Conservation (phyloP, 208 protist genomes). For the Herpetomonas samuelpessoai region DNA sequence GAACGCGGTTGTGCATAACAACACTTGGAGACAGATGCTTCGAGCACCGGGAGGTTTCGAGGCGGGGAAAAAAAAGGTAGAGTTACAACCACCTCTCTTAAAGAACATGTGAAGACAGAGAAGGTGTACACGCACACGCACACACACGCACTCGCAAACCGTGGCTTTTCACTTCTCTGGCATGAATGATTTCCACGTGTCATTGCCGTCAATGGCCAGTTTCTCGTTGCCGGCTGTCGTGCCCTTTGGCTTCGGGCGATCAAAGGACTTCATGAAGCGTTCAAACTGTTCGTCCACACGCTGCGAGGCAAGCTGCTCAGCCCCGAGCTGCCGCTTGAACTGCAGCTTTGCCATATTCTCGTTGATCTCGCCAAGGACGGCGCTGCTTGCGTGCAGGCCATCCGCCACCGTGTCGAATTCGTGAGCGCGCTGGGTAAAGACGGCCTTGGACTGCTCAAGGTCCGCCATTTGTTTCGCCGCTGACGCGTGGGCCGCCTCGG, state of each 20-base stretch:
- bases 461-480: slow-evolving; percentile 50
- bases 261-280: slow-evolving; percentile 81
- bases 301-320: slow-evolving; percentile 59
- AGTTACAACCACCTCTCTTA: no score
- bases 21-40: no score
- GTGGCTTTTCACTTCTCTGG: slow-evolving; percentile 15
- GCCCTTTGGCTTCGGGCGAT: slow-evolving; percentile 21
- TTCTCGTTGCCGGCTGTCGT: neutral
- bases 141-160: no score
- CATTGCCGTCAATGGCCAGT: slow-evolving; percentile 79
- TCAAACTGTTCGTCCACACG: slow-evolving; percentile 90
- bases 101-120: no score
- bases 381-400: slow-evolving; percentile 14
- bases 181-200: slow-evolving; percentile 81
- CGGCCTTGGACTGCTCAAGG: slow-evolving; percentile 29
- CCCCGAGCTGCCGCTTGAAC: slow-evolving; percentile 60
- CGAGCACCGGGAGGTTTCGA: no score
- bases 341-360: slow-evolving; percentile 84
- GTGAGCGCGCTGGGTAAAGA: slow-evolving; percentile 23
- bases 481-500: slow-evolving; percentile 35
- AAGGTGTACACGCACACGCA: no score
- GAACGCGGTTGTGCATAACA: no score
- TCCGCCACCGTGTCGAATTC: slow-evolving; percentile 16
- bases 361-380: slow-evolving; percentile 61
- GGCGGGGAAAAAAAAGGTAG: no score